These are phyloP conservation scores for Pelargonium myrrhifolium DNA, from an alignment of 441 rosid species.

Conservation along the genomic window DNA sequence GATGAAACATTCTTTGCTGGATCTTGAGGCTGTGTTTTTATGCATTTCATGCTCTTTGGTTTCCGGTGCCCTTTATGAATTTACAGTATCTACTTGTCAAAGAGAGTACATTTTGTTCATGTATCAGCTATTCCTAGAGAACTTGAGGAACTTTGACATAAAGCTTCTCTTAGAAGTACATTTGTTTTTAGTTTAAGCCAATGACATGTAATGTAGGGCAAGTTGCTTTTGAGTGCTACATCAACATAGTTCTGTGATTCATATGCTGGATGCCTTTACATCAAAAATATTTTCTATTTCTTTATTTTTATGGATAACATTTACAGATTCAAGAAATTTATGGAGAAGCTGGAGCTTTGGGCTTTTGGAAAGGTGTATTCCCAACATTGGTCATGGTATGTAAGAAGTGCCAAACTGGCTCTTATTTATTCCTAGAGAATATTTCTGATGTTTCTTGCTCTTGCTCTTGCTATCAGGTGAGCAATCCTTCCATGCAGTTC, in stretches of 20 bases:
- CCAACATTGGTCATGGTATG: constrained; percentile 94
- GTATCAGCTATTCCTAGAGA: not conserved
- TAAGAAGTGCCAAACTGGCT: constrained; percentile 25
- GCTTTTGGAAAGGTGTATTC: constrained; percentile 91
- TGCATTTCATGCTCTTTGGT: not conserved
- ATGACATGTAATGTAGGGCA: too few species aligned
- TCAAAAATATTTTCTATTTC: constrained; percentile 7
- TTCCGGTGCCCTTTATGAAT: not conserved
- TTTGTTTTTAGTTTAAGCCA: not conserved
- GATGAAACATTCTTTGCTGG: not conserved
- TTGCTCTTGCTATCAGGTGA: constrained; percentile 58
- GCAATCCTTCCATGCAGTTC: constrained; percentile 94
- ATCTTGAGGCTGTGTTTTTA: not conserved
- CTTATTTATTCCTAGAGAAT: constrained; percentile 16
- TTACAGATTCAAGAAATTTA: constrained; percentile 75
- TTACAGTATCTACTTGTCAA: not conserved
- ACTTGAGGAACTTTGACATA: not conserved
- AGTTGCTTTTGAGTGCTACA: too few species aligned
- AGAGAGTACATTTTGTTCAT: not conserved
- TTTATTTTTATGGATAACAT: constrained; percentile 16
- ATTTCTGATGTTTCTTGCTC: constrained; percentile 26
- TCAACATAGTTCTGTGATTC: not conserved
- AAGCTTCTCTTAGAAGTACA: not conserved
- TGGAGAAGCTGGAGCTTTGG: constrained; percentile 73
- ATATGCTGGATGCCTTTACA: not conserved